Evolutionary conservation across 352 stramenopile genomes (phyloP).

Genomic region (Globisporangium megalacanthum): DNA sequence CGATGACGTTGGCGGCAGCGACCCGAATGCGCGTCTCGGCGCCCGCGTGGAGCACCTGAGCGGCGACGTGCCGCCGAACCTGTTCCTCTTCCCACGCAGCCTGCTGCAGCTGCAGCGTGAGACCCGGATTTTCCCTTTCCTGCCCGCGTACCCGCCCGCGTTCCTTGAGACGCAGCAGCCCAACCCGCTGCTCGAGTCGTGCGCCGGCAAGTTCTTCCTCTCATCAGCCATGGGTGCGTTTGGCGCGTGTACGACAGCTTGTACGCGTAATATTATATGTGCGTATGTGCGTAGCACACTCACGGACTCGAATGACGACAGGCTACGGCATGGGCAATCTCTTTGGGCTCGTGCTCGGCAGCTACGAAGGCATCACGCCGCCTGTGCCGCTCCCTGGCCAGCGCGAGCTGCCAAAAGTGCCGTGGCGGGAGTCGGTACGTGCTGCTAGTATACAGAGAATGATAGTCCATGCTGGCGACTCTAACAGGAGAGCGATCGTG

Average conservation of each 20-base stretch:
- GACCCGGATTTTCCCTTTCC: slow-evolving; percentile 60
- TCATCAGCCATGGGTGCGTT: slow-evolving; percentile 66
- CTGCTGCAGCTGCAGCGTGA: slow-evolving; percentile 41
- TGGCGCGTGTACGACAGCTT: no score
- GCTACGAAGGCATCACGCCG: slow-evolving; percentile 83
- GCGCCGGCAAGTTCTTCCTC: slow-evolving; percentile 75
- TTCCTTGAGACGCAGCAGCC: slow-evolving; percentile 61
- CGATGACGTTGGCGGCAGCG: no score
- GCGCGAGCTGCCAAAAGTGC: slow-evolving; percentile 72
- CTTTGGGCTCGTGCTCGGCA: slow-evolving; percentile 74
- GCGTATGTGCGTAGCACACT: background rate
- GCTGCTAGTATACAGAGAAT: no score
- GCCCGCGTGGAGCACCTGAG: slow-evolving; percentile 55
- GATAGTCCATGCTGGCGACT: background rate
- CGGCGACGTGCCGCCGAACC: slow-evolving; percentile 54
- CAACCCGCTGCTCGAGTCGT: slow-evolving; percentile 75
- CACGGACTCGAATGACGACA: no score
- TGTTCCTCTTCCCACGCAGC: slow-evolving; percentile 73
- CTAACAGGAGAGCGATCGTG: no score
- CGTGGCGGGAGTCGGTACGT: slow-evolving; percentile 66
- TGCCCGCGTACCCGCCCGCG: slow-evolving; percentile 62
- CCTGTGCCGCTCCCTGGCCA: slow-evolving; percentile 76
- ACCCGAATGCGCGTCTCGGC: slow-evolving; percentile 51
- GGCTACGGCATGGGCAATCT: slow-evolving; percentile 78
- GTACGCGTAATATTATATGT: no score